phyloP scores from a whole-genome alignment of 768 basidiomycete genomes.

The Suillus plorans region DNA sequence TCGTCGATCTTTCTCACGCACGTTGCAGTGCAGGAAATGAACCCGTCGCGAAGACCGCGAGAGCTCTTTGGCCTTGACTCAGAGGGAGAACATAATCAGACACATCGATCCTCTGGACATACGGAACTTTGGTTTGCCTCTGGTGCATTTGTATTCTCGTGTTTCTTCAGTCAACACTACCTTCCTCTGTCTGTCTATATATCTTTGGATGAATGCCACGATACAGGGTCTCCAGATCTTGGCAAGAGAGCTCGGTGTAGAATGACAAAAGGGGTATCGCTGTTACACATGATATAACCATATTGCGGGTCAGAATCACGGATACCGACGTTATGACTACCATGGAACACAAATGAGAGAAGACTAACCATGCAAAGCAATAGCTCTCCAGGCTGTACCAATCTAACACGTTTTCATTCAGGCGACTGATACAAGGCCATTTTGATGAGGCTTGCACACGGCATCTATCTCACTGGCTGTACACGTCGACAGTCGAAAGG shows the following conservation, averaged over 20 bases:
- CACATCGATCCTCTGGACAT: neutral
- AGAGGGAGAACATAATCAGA: neutral
- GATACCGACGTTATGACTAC: conserved; percentile 35
- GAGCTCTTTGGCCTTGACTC: too few relatives aligned
- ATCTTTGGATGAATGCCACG: neutral
- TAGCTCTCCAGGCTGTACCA: conserved; percentile 68
- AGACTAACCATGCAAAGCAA: conserved; percentile 65
- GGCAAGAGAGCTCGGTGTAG: neutral
- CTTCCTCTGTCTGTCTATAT: neutral
- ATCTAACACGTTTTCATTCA: conserved; percentile 88
- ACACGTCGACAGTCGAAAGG: too few relatives aligned
- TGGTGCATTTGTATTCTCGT: neutral
- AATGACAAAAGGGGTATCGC: neutral
- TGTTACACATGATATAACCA: too few relatives aligned
- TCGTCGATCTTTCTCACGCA: too few relatives aligned
- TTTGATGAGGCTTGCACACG: too few relatives aligned
- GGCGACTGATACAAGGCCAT: conserved; percentile 50
- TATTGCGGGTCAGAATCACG: neutral
- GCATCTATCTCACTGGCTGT: too few relatives aligned
- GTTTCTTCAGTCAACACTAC: conserved; percentile 1
- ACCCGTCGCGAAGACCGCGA: too few relatives aligned
- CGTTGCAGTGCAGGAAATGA: too few relatives aligned
- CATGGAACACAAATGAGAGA: conserved; percentile 50
- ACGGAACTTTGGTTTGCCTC: neutral
- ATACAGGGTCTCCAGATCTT: neutral